Percentiles rank a stretch among this genome's conserved stretches.
Conservation (phyloP, 2,329 filamentous ascomycete genomes). For the Anthostomella pinea region DNA sequence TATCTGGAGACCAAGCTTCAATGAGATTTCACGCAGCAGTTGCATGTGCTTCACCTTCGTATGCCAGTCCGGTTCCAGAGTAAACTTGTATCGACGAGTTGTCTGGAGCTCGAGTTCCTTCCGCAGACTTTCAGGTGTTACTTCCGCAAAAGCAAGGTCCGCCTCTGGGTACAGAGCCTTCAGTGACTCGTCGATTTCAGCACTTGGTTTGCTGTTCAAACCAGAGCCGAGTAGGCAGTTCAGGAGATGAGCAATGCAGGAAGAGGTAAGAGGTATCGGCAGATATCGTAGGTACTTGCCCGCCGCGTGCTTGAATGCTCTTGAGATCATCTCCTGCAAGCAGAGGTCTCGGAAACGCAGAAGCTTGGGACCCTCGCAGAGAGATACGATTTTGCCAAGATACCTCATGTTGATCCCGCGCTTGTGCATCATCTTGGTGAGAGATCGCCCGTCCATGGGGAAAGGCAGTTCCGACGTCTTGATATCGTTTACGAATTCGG, state of each 20-base stretch:
- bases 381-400: slow-evolving; percentile 76
- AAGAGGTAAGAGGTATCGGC: slow-evolving; percentile 74
- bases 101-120: slow-evolving; percentile 70
- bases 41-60: slow-evolving; percentile 70
- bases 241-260: slow-evolving; percentile 80
- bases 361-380: slow-evolving; percentile 69
- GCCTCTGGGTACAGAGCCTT: slow-evolving; percentile 75
- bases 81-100: slow-evolving; percentile 71
- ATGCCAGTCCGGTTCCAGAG: slow-evolving; percentile 66
- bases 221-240: slow-evolving; percentile 85
- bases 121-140: slow-evolving; percentile 71
- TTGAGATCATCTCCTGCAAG: slow-evolving; percentile 89
- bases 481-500: slow-evolving; percentile 81
- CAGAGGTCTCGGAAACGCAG: slow-evolving; percentile 74
- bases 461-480: slow-evolving; percentile 93
- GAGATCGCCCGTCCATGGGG: slow-evolving; percentile 95
- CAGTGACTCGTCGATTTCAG: slow-evolving; percentile 73
- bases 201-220: slow-evolving; percentile 72
- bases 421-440: slow-evolving; percentile 88
- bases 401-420: slow-evolving; percentile 97
- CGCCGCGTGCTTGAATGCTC: slow-evolving; percentile 90
- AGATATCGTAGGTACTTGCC: slow-evolving; percentile 76
- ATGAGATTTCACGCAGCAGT: slow-evolving; percentile 80
- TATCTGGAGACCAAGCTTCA: slow-evolving; percentile 89
- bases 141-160: slow-evolving; percentile 75